Percentiles rank a stretch among this genome's conserved stretches.
Conservation (phyloP, 176 grass and related monocot genomes). For the Lolium perenne region DNA sequence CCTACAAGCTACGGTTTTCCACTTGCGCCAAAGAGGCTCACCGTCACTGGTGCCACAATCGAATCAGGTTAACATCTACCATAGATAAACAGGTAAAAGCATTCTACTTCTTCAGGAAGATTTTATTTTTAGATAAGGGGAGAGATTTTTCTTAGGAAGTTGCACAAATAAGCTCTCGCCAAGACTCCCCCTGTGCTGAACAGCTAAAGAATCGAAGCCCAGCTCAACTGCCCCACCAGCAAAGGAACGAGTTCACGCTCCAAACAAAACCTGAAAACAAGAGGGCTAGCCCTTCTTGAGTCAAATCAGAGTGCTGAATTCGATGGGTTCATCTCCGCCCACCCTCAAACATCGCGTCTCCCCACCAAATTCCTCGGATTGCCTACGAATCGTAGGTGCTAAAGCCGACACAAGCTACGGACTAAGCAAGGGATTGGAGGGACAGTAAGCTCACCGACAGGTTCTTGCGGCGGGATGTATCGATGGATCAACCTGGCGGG, state of each 20-base stretch:
- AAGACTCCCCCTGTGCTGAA: not conserved
- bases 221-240: not conserved
- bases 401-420: not conserved
- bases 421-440: not conserved
- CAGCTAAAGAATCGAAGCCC: constrained; percentile 14
- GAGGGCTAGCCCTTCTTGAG: not conserved
- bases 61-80: not conserved
- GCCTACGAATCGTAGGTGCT: not conserved
- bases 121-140: not conserved
- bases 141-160: not conserved
- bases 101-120: not conserved
- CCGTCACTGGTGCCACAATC: not conserved
- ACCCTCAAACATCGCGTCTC: not conserved
- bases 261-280: not conserved
- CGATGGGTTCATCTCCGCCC: not conserved
- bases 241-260: constrained; percentile 15
- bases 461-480: constrained; percentile 7
- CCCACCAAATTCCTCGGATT: not conserved
- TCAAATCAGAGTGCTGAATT: not conserved
- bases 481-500: not conserved
- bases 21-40: not conserved
- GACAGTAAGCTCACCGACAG: constrained; percentile 14
- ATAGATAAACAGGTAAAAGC: not conserved
- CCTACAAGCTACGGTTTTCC: not conserved
- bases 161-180: not conserved